phyloP scores from a whole-genome alignment of 129 eudicot genomes.

The Flaveria robusta region DNA sequence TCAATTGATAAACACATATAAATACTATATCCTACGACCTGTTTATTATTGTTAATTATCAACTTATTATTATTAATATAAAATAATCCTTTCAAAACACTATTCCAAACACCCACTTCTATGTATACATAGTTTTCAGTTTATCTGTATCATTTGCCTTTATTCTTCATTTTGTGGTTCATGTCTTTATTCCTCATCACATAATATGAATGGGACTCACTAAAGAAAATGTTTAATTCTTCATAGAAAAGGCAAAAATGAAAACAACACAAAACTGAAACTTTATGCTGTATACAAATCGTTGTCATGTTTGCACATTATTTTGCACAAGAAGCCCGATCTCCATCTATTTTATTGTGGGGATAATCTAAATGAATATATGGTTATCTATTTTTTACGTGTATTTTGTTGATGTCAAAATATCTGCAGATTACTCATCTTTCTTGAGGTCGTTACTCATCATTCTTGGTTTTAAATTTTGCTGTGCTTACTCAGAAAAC shows the following conservation, averaged over 20 bases:
- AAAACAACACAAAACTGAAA: neutral
- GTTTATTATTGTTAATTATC: neutral
- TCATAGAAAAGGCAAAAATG: neutral
- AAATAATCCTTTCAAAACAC: neutral
- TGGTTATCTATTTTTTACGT: neutral
- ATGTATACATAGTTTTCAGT: neutral
- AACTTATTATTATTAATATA: neutral
- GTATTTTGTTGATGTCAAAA: neutral
- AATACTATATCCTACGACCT: neutral
- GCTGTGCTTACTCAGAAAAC: constrained; percentile 60
- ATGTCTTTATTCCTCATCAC: neutral
- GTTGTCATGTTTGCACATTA: constrained; percentile 9
- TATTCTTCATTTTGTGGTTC: constrained; percentile 7
- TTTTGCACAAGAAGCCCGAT: neutral
- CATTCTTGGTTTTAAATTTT: constrained; percentile 5
- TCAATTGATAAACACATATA: neutral
- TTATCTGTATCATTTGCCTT: neutral
- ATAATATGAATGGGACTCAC: constrained; percentile 4
- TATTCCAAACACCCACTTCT: neutral
- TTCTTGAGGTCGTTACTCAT: constrained; percentile 7
- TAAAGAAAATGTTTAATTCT: neutral
- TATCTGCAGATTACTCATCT: too few relatives aligned
- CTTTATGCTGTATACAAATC: neutral
- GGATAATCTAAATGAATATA: neutral
- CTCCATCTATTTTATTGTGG: neutral